Conservation (phyloP, 495 filamentous ascomycete genomes). For the Penicillium mononematosum region DNA sequence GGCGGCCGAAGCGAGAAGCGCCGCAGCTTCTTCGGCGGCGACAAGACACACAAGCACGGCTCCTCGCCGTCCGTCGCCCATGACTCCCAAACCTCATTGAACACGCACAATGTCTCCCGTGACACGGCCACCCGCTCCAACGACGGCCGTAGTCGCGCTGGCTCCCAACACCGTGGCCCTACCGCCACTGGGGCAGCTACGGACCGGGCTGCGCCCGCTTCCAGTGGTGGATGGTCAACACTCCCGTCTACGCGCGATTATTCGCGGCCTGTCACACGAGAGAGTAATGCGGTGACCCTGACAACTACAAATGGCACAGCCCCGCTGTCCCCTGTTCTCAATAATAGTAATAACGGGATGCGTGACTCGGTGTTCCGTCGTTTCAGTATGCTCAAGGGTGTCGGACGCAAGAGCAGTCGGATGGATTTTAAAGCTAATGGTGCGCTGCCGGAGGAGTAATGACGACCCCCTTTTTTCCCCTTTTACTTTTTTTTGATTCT, state of each 20-base stretch:
- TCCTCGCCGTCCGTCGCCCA: slow-evolving; percentile 39
- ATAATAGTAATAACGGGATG: slow-evolving; percentile 24
- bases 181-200: slow-evolving; percentile 22
- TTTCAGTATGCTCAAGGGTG: slow-evolving; percentile 47
- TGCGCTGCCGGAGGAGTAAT: slow-evolving; percentile 40
- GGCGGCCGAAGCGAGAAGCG: slow-evolving; percentile 41
- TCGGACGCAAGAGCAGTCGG: slow-evolving; percentile 46
- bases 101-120: slow-evolving; percentile 33
- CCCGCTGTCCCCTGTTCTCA: slow-evolving; percentile 9
- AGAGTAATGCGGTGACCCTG: slow-evolving; percentile 28
- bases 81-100: slow-evolving; percentile 26
- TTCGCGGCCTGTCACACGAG: slow-evolving; percentile 37
- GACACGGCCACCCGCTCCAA: slow-evolving; percentile 35
- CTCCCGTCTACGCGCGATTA: slow-evolving; percentile 41
- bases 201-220: slow-evolving; percentile 24
- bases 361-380: slow-evolving; percentile 50
- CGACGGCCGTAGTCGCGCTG: slow-evolving; percentile 34
- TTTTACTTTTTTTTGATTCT: slow-evolving; percentile 14
- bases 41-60: slow-evolving; percentile 37
- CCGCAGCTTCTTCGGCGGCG: slow-evolving; percentile 44
- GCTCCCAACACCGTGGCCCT: slow-evolving; percentile 32
- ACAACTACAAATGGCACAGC: slow-evolving; percentile 15
- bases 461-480: slow-evolving; percentile 12
- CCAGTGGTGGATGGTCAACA: slow-evolving; percentile 41
- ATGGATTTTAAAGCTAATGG: slow-evolving; percentile 41